Conservation (phyloP, 1,139 yeast genomes). For the Nadsonia starkeyi-henricii region DNA sequence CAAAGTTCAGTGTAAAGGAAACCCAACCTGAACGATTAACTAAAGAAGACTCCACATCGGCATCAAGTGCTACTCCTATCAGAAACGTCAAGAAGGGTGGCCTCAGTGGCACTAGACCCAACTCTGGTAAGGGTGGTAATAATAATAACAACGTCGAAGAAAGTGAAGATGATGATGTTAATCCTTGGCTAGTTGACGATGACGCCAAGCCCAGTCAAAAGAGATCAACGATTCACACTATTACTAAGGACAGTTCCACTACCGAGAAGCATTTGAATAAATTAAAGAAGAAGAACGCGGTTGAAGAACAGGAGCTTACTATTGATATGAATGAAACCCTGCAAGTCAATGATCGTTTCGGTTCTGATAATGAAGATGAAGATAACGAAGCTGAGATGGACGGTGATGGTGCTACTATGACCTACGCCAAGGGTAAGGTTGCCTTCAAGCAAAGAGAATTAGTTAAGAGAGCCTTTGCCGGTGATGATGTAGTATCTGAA, state of each 20-base stretch:
- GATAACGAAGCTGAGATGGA: slow-evolving; percentile 18
- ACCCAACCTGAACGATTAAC: not conserved
- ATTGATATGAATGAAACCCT: slow-evolving; percentile 36
- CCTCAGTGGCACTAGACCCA: slow-evolving; percentile 5
- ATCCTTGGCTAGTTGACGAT: slow-evolving; percentile 56
- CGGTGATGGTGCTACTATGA: slow-evolving; percentile 23
- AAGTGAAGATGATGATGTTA: slow-evolving; percentile 24
- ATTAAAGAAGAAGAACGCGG: slow-evolving; percentile 12
- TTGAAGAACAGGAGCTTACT: slow-evolving; percentile 25
- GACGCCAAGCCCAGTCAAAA: slow-evolving; percentile 15
- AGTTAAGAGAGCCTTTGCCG: slow-evolving; percentile 88
- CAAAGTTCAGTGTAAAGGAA: not conserved
- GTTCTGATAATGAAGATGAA: slow-evolving; percentile 18
- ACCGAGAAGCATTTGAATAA: slow-evolving; percentile 31
- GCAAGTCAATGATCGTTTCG: slow-evolving; percentile 32
- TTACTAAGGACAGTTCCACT: slow-evolving; percentile 47
- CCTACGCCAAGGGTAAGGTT: slow-evolving; percentile 14
- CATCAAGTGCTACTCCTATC: not conserved
- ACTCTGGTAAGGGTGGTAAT: slow-evolving; percentile 4
- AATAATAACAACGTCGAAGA: slow-evolving; percentile 6
- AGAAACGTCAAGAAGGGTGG: not conserved
- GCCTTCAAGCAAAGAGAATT: slow-evolving; percentile 71
- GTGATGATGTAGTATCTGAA: slow-evolving; percentile 82
- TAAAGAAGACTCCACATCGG: too few relatives aligned
- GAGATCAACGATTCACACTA: slow-evolving; percentile 26